Conservation (phyloP, 768 basidiomycete species). For the Xerocomellus amylosporus region DNA sequence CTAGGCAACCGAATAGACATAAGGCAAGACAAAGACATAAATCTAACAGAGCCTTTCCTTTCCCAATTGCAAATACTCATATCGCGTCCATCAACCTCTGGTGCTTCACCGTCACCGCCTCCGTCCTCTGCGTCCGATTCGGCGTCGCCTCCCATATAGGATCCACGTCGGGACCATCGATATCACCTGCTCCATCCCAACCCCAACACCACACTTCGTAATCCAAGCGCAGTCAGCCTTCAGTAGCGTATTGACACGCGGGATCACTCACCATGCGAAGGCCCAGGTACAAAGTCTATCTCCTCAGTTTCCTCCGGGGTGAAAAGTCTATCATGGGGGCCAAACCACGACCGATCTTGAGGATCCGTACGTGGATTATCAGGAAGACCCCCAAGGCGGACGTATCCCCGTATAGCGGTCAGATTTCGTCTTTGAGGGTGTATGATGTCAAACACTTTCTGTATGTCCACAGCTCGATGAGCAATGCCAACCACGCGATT, state of each 20-base stretch:
- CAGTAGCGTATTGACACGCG: not conserved
- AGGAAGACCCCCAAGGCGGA: conserved; percentile 91
- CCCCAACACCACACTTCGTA: conserved; percentile 97
- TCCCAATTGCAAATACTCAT: conserved; percentile 10
- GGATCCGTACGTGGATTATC: conserved; percentile 97
- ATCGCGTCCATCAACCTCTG: conserved; percentile 42
- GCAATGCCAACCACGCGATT: not conserved
- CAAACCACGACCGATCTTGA: conserved; percentile 97
- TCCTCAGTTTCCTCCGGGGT: conserved; percentile 80
- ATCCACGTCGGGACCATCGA: conserved; percentile 97
- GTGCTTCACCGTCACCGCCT: conserved; percentile 71
- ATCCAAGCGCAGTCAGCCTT: conserved; percentile 6
- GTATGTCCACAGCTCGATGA: conserved; percentile 9
- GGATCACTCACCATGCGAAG: conserved; percentile 65
- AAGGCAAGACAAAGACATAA: conserved; percentile 5
- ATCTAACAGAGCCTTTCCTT: conserved; percentile 11
- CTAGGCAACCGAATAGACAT: too few species aligned
- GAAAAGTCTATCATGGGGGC: conserved; percentile 94
- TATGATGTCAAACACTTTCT: conserved; percentile 94
- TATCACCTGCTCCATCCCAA: conserved; percentile 98
- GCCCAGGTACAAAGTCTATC: conserved; percentile 76
- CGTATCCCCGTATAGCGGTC: conserved; percentile 93
- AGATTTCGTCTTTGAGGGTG: conserved; percentile 89
- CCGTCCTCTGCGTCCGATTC: conserved; percentile 52
- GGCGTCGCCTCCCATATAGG: conserved; percentile 93